Conservation (phyloP, 306 rosid species). For the Cajanus cajan region DNA sequence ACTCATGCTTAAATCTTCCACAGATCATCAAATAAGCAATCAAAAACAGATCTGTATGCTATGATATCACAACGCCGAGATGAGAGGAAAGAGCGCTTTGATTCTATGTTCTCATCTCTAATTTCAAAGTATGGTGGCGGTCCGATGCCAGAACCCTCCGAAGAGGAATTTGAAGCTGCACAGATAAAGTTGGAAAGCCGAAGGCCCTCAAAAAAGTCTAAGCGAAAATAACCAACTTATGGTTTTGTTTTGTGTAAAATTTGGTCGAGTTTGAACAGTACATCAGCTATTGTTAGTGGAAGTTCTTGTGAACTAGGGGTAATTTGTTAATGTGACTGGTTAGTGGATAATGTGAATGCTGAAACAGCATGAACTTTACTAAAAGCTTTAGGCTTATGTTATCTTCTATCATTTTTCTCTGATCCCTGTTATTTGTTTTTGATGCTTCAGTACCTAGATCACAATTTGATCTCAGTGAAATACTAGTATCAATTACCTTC, state of each 20-base stretch:
- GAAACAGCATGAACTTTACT: background rate
- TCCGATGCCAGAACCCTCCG: conserved; percentile 64
- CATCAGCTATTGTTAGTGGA: background rate
- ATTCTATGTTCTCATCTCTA: conserved; percentile 79
- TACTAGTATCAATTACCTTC: background rate
- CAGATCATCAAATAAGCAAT: conserved; percentile 39
- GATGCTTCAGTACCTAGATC: background rate
- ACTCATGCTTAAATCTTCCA: conserved; percentile 3
- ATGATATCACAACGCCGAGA: conserved; percentile 58
- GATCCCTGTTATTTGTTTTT: background rate
- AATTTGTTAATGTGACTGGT: conserved; percentile 15
- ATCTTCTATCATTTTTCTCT: background rate
- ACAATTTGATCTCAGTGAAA: background rate
- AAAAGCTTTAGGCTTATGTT: background rate
- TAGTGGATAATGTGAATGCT: conserved; percentile 9
- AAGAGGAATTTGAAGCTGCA: conserved; percentile 82
- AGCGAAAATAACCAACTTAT: conserved; percentile 38
- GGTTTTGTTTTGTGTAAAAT: background rate
- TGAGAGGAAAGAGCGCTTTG: conserved; percentile 64
- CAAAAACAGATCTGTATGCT: conserved; percentile 59
- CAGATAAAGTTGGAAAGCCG: conserved; percentile 66
- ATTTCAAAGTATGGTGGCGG: conserved; percentile 73
- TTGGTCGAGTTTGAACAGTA: background rate
- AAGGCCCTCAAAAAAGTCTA: conserved; percentile 54
- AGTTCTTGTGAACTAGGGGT: background rate